phyloP scores from a whole-genome alignment of 2,329 filamentous ascomycete species.

The Scopulariopsis brevicaulis region DNA sequence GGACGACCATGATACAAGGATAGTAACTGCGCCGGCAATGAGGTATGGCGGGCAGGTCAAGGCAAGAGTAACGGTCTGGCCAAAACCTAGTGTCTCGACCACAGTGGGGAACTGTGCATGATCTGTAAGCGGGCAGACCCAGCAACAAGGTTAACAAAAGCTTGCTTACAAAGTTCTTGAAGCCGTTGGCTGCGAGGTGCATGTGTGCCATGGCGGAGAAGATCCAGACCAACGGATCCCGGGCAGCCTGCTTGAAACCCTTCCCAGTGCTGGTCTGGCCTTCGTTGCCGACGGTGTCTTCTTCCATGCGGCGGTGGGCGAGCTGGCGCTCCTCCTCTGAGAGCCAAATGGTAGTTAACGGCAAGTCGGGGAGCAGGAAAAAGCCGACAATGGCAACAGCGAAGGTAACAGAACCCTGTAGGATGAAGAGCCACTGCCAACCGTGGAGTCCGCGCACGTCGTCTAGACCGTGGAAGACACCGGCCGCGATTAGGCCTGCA shows the following conservation, averaged over 20 bases:
- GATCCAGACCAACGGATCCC: constrained; percentile 23
- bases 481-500: constrained; percentile 49
- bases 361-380: constrained; percentile 25
- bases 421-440: constrained; percentile 59
- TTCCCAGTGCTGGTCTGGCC: constrained; percentile 9
- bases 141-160: too few species aligned
- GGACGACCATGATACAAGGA: constrained; percentile 22
- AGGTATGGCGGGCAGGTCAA: constrained; percentile 18
- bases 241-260: constrained; percentile 15
- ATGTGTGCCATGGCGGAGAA: constrained; percentile 32
- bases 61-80: constrained; percentile 12
- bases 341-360: constrained; percentile 32
- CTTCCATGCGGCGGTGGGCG: constrained; percentile 27
- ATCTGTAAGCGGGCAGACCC: too few species aligned
- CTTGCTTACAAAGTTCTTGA: constrained; percentile 6
- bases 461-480: constrained; percentile 47
- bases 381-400: constrained; percentile 18
- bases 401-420: constrained; percentile 42
- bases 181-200: constrained; percentile 35
- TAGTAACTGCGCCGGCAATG: constrained; percentile 12
- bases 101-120: constrained; percentile 14
- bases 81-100: constrained; percentile 13
- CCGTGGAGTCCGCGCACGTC: constrained; percentile 40
- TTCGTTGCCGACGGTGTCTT: constrained; percentile 20
- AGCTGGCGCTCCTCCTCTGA: constrained; percentile 32